These are phyloP conservation scores for Azolla pinnata DNA, from an alignment of 75 land plant genomes.

Conservation along the genomic window DNA sequence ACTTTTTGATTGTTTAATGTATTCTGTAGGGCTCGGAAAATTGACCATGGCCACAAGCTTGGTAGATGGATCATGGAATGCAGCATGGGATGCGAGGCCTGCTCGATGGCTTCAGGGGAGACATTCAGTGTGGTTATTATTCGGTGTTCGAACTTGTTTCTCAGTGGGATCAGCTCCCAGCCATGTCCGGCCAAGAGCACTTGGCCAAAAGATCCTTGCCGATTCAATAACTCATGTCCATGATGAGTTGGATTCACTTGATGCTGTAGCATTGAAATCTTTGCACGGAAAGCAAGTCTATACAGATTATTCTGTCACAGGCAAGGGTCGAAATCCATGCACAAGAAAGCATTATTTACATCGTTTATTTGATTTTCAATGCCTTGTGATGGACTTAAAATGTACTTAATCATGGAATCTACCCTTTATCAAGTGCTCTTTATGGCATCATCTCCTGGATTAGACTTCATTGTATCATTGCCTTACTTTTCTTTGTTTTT, in stretches of 20 bases:
- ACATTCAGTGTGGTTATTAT: constrained; percentile 76
- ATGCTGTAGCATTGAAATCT: constrained; percentile 9
- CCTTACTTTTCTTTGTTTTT: neutral
- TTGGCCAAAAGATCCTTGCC: neutral
- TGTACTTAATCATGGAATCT: too few relatives aligned
- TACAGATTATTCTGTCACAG: constrained; percentile 32
- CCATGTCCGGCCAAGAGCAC: neutral
- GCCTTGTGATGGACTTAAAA: too few relatives aligned
- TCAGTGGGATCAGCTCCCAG: constrained; percentile 16
- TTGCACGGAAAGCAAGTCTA: constrained; percentile 30
- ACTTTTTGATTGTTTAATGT: too few relatives aligned
- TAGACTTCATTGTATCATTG: neutral
- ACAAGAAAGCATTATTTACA: too few relatives aligned
- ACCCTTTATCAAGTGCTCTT: neutral
- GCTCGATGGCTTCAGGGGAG: constrained; percentile 65
- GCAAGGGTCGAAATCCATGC: constrained; percentile 29
- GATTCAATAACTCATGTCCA: neutral
- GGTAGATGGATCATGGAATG: constrained; percentile 29
- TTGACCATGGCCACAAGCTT: constrained; percentile 4
- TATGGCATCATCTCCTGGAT: neutral
- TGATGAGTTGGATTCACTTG: neutral
- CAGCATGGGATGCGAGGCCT: constrained; percentile 31
- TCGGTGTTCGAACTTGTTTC: constrained; percentile 62
- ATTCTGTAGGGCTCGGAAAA: too few relatives aligned
- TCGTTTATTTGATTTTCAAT: too few relatives aligned